A percentile compares a stretch with the other conserved stretches of the same genome.
These are phyloP conservation scores for Rhizophlyctis rosea DNA, from an alignment of 192 early-diverging fungal species.

Conservation along the genomic window DNA sequence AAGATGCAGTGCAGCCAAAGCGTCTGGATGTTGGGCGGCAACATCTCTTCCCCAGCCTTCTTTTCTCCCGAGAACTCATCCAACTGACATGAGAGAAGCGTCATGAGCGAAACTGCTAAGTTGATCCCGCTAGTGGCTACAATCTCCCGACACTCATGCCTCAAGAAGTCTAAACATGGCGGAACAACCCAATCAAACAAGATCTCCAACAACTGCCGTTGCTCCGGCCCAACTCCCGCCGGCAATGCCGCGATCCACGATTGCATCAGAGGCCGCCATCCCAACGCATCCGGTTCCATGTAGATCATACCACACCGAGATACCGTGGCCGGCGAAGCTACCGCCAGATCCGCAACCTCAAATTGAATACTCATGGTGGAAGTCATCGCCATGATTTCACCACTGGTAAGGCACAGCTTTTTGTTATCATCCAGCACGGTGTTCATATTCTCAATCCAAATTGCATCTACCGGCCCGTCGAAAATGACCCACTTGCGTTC, in stretches of 20 bases:
- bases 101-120: conserved; percentile 51
- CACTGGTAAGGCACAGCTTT: conserved; percentile 57
- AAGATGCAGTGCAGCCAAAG: conserved; percentile 52
- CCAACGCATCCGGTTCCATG: conserved; percentile 55
- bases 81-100: conserved; percentile 47
- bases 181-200: conserved; percentile 59
- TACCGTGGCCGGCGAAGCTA: conserved; percentile 60
- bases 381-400: conserved; percentile 58
- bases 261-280: conserved; percentile 52
- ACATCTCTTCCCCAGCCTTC: conserved; percentile 21
- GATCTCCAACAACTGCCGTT: conserved; percentile 32
- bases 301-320: conserved; percentile 65
- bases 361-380: conserved; percentile 60
- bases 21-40: conserved; percentile 42
- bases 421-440: conserved; percentile 66
- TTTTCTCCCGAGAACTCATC: conserved; percentile 45
- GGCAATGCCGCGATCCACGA: conserved; percentile 54
- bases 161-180: conserved; percentile 45
- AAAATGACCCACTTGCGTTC: conserved; percentile 62
- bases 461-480: conserved; percentile 61
- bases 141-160: conserved; percentile 45
- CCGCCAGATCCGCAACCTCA: conserved; percentile 59
- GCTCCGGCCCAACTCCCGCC: conserved; percentile 33
- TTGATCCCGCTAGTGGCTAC: conserved; percentile 50
- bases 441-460: conserved; percentile 69